phyloP scores from a whole-genome alignment of 2,329 filamentous ascomycete species.

The Xylariaceae sp. region DNA sequence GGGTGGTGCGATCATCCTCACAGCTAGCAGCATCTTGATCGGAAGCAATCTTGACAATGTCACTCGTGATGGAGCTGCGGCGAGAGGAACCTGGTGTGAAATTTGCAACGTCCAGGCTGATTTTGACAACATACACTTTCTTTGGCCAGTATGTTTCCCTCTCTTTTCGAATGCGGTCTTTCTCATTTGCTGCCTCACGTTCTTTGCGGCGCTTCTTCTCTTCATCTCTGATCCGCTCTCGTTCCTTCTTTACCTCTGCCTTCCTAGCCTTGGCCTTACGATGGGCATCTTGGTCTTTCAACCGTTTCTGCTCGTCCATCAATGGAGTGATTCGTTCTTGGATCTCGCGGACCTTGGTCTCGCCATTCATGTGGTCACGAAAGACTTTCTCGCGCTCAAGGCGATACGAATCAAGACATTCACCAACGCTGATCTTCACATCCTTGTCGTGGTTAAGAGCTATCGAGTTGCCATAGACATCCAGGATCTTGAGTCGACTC shows the following conservation, averaged over 20 bases:
- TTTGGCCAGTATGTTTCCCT: slow-evolving; percentile 46
- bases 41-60: slow-evolving; percentile 41
- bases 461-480: slow-evolving; percentile 34
- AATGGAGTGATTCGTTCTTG: slow-evolving; percentile 27
- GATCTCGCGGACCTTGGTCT: slow-evolving; percentile 28
- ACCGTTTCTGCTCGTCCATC: slow-evolving; percentile 28
- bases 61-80: slow-evolving; percentile 47
- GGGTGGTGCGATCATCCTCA: slow-evolving; percentile 5
- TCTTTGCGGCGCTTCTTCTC: slow-evolving; percentile 32
- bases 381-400: slow-evolving; percentile 39
- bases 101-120: slow-evolving; percentile 44
- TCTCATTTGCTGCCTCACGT: slow-evolving; percentile 37
- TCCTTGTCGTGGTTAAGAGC: slow-evolving; percentile 24
- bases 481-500: slow-evolving; percentile 37
- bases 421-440: slow-evolving; percentile 29
- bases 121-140: slow-evolving; percentile 43
- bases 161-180: slow-evolving; percentile 38
- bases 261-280: slow-evolving; percentile 5
- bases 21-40: slow-evolving; percentile 14
- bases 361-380: slow-evolving; percentile 19
- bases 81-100: slow-evolving; percentile 43
- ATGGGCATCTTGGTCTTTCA: slow-evolving; percentile 22
- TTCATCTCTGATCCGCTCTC: slow-evolving; percentile 30
- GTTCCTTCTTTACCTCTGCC: slow-evolving; percentile 20
- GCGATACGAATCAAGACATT: slow-evolving; percentile 36